phyloP scores from a whole-genome alignment of 768 basidiomycete genomes.

The Royoungia palumana region DNA sequence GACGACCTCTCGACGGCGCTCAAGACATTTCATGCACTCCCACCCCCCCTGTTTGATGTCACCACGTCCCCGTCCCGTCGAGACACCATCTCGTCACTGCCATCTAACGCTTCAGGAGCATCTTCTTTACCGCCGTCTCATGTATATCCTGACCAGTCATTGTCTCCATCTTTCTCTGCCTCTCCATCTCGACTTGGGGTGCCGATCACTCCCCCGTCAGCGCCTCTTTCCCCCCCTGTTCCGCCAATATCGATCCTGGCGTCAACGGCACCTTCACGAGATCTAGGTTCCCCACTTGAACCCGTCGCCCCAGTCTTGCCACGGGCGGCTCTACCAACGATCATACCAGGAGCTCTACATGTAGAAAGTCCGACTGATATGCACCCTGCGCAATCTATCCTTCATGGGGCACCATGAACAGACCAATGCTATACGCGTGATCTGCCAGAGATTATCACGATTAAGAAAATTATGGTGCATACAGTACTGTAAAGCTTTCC shows the following conservation, averaged over 20 bases:
- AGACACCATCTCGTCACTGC: conserved; percentile 29
- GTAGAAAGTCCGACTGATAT: conserved; percentile 35
- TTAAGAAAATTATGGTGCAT: background rate
- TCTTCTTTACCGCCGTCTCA: conserved; percentile 9
- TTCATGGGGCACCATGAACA: conserved; percentile 2
- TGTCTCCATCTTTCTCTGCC: conserved; percentile 2
- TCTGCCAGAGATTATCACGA: background rate
- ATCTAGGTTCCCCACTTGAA: background rate
- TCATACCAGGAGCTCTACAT: conserved; percentile 18
- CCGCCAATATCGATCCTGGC: conserved; percentile 22
- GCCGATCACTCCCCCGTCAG: background rate
- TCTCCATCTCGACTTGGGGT: conserved; percentile 7
- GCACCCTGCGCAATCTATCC: conserved; percentile 11
- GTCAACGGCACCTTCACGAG: background rate
- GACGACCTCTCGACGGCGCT: conserved; percentile 34
- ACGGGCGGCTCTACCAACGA: conserved; percentile 10
- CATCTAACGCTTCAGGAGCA: conserved; percentile 21
- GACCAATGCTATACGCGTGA: background rate
- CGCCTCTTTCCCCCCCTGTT: conserved; percentile 12
- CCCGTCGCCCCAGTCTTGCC: conserved; percentile 11
- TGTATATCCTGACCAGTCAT: conserved; percentile 1
- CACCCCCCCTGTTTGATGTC: conserved; percentile 39
- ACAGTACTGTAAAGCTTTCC: background rate
- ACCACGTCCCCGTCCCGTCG: conserved; percentile 21
- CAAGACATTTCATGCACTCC: conserved; percentile 43